A percentile compares a stretch with the other conserved stretches of the same genome.
Conservation (phyloP, 1,139 yeast genomes). For the Hanseniaspora sp. region DNA sequence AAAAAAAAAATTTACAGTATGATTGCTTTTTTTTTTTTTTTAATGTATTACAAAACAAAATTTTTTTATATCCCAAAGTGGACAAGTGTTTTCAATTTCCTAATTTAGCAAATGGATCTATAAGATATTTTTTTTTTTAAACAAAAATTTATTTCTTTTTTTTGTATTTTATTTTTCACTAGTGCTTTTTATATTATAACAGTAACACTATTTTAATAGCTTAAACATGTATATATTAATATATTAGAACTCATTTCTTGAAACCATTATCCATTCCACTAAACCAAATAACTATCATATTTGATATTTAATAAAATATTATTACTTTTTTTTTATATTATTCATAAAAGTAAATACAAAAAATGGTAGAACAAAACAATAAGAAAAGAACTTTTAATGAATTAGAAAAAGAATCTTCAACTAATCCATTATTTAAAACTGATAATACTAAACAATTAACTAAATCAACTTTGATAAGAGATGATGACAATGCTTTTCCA, state of each 20-base stretch:
- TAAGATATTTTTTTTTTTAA: too few relatives aligned
- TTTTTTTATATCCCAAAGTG: background rate
- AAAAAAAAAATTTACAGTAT: background rate
- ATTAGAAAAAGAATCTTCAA: slow-evolving; percentile 29
- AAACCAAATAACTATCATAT: too few relatives aligned
- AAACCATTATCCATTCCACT: too few relatives aligned
- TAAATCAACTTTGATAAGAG: slow-evolving; percentile 27
- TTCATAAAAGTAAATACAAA: background rate
- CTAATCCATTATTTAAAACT: slow-evolving; percentile 32
- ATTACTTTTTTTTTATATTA: background rate
- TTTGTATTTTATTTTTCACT: too few relatives aligned
- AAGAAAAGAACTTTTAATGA: slow-evolving; percentile 17
- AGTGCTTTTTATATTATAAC: too few relatives aligned
- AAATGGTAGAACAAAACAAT: slow-evolving; percentile 6
- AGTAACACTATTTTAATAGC: too few relatives aligned
- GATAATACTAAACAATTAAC: slow-evolving; percentile 31
- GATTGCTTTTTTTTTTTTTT: background rate
- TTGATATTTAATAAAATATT: background rate
- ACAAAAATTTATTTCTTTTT: too few relatives aligned
- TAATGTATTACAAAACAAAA: too few relatives aligned
- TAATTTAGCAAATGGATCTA: background rate
- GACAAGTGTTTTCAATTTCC: background rate
- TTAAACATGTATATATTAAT: too few relatives aligned
- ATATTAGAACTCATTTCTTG: too few relatives aligned
- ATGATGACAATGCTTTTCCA: slow-evolving; percentile 65